Evolutionary conservation across 352 stramenopile species (phyloP), one percentile per base, ranked within the genome.

Genomic region (Globisporangium splendens): DNA sequence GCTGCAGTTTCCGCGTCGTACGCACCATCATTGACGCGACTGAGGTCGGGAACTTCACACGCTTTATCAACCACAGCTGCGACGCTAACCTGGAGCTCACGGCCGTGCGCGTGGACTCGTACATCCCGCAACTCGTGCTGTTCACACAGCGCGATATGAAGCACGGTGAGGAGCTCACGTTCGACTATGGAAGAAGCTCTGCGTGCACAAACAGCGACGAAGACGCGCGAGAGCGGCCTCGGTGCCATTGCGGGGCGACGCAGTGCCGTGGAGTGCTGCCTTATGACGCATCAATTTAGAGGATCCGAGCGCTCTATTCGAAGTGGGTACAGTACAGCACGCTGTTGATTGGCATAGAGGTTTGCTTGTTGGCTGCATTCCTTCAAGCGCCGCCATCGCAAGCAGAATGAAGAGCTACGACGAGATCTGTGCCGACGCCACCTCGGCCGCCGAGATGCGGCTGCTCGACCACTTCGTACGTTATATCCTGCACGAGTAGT

Each of bases 1-100:
- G 41, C 11, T 39, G 62, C 15, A 15, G 20, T 24, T 79, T 68
- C 11, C 38, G 58, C 46, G 55, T 73, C 10, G 57, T 88, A 42
- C 70, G 79, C 28, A 89, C 76, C 11, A 92, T 85, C 47, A 76
- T 90, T 1, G 82, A 92, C 46, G 82, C 79, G 8, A 67, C 68
- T 0, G 31, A 20, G 15, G 51, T 51, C n/a, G 78, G 79, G 11
- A 81, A 68, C 69, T 76, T 77, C 46, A 80, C 79, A n/a, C 82
- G 82, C n/a, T 75, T 90, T 14, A 63, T 88, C 56, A 92, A 92
- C 56, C 79, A 92, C 62, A 83, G 76, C 48, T 92, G 83, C 61
- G 64, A 61, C 14, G 70, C 83, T 14, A 83, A 68, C 24, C 33
- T 84, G 47, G 46, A 66, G n/a, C 58, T 89, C n/a, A 73, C 72